These are phyloP conservation scores for Pseudogymnoascus sp. DNA, from an alignment of 2,329 filamentous ascomycete genomes.

Conservation along the genomic window DNA sequence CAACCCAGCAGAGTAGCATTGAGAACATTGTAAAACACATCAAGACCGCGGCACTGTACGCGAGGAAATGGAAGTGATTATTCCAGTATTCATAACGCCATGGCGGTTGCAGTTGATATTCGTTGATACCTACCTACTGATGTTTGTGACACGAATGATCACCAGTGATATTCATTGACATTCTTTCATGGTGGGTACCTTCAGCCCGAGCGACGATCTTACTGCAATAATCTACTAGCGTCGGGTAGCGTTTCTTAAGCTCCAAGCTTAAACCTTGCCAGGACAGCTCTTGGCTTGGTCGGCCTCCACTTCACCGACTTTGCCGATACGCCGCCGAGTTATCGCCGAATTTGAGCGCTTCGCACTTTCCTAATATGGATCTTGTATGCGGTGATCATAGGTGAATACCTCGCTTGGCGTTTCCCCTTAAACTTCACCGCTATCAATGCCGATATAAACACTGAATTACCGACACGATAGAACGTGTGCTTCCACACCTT, in stretches of 20 bases:
- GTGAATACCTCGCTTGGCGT: not conserved
- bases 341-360: not conserved
- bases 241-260: not conserved
- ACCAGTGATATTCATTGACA: no score
- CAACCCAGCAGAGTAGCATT: not conserved
- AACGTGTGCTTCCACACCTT: not conserved
- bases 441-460: not conserved
- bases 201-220: not conserved
- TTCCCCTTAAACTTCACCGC: not conserved
- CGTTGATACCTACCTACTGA: not conserved
- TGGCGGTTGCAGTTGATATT: not conserved
- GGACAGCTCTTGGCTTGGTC: not conserved
- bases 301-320: not conserved
- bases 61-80: not conserved
- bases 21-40: not conserved
- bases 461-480: not conserved
- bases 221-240: not conserved
- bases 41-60: not conserved
- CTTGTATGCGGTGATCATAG: not conserved
- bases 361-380: not conserved
- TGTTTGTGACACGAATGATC: not conserved
- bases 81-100: not conserved
- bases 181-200: not conserved
- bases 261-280: constrained; percentile 1
- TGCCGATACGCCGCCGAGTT: not conserved